Evolutionary conservation across 1,284 basidiomycete species (phyloP).

Genomic region (Takashimella tepidaria): DNA sequence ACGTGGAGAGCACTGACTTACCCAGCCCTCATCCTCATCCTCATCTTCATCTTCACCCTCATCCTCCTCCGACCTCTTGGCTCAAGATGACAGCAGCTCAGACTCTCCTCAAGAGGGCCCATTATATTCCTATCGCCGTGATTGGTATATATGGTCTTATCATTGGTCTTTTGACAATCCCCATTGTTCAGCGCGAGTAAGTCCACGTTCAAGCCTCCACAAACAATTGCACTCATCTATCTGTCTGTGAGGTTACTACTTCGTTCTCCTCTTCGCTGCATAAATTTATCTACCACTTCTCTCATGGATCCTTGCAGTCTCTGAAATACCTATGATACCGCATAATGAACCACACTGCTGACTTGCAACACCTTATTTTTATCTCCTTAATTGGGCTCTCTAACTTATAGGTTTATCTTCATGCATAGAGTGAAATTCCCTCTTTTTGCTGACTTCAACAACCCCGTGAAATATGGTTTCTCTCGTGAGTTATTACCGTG

Average conservation of each 20-base stretch:
- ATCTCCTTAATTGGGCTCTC: not conserved
- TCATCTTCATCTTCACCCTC: conserved; percentile 8
- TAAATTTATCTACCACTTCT: too few species aligned
- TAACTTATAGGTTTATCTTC: conserved; percentile 53
- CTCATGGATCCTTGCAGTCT: too few species aligned
- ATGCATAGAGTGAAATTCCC: conserved; percentile 66
- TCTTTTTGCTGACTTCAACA: conserved; percentile 58
- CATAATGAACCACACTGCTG: too few species aligned
- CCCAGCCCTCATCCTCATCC: conserved; percentile 14
- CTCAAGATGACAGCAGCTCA: not conserved
- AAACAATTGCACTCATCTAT: too few species aligned
- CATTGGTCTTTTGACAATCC: conserved; percentile 57
- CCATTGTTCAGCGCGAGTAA: conserved; percentile 68
- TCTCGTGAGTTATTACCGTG: conserved; percentile 75
- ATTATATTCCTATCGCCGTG: conserved; percentile 29
- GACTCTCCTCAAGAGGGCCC: conserved; percentile 5
- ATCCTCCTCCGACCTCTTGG: not conserved
- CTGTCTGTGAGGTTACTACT: too few species aligned
- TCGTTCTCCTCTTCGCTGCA: too few species aligned
- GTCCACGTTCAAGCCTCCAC: too few species aligned
- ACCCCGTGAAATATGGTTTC: conserved; percentile 71
- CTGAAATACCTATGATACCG: too few species aligned
- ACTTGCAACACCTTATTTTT: too few species aligned
- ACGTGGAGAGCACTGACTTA: not conserved
- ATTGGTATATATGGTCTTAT: conserved; percentile 56